Base-by-base conservation (phyloP, 1,139 yeast genomes). In the Taphrina deformans region DNA sequence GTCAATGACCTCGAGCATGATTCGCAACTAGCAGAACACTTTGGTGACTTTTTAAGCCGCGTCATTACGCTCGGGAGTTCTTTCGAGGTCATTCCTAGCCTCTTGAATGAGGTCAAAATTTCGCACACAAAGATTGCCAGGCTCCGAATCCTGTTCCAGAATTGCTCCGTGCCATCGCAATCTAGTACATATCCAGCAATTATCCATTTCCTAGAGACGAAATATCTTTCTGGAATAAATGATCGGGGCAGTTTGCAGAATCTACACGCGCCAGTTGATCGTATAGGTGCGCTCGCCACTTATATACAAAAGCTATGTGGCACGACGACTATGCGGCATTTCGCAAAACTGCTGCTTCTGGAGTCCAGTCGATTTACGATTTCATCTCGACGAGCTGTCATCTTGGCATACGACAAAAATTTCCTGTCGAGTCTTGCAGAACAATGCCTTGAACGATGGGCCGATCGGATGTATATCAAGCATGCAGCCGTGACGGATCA, bases 231-330 rank as follows among this genome's bases (percentile, higher is more conserved):
- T 7, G 26, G 26, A 12, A n/a, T 16, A 2, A 10, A 26, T 6
- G 12, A 21, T 18, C 24, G 51, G 24, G 21, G 21, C 12, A 23
- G 21, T 16, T 16, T 12, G 16, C 23, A 4, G 31, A 45, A 14
- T 27, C 23, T 48, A 27, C 35, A 48, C 4, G 29, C 31, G 3
- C 40, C 29, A 12, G 31, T 16, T n/a, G 61, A 55, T 27, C 61
- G 61, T 12, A 45, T 55, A 2, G 61, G 61, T 9, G 51, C 61
- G 29, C 44, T 46, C 12, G 52, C 31, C 24, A 27, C 52, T 6
- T 55, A 38, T n/a, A 10, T 55, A 4, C 12, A 7, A 24, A 2
- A 16, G 16, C 41, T 38, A 10, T 38, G 59, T 14, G 23, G 33
- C 23, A 10, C 24, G 3, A 18, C n/a, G 24, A n/a, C 41, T n/a